Evolutionary conservation across 1,139 yeast genomes (phyloP).

Genomic region (Pichia sp.): DNA sequence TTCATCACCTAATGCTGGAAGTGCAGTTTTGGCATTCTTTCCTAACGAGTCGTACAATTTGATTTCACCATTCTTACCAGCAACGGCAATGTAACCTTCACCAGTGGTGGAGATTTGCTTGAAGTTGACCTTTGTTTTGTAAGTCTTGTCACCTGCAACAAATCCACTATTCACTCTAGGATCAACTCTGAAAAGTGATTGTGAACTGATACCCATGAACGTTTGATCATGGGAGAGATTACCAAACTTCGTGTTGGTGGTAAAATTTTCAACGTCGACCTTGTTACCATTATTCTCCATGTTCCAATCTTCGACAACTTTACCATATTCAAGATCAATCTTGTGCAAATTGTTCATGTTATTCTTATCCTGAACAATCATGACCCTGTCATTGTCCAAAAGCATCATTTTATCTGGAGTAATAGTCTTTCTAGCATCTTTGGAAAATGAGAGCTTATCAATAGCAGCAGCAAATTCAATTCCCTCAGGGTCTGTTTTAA

Average conservation of each 20-base stretch:
- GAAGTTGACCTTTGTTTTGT: constrained; percentile 50
- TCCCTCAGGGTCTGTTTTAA: constrained; percentile 42
- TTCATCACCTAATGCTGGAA: constrained; percentile 78
- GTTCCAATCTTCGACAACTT: constrained; percentile 76
- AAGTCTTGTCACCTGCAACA: constrained; percentile 43
- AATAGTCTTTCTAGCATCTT: constrained; percentile 41
- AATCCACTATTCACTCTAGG: constrained; percentile 60
- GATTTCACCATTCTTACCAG: constrained; percentile 68
- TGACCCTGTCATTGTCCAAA: constrained; percentile 62
- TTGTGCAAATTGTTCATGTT: constrained; percentile 45
- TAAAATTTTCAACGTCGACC: constrained; percentile 48
- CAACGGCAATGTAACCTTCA: constrained; percentile 67
- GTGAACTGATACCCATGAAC: constrained; percentile 59
- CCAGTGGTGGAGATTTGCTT: constrained; percentile 66
- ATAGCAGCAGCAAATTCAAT: constrained; percentile 64
- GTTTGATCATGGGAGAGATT: constrained; percentile 71
- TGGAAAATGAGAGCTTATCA: constrained; percentile 44
- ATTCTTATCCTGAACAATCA: constrained; percentile 54
- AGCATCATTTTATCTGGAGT: constrained; percentile 64
- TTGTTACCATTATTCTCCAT: constrained; percentile 28
- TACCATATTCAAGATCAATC: constrained; percentile 75
- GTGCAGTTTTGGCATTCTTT: constrained; percentile 61
- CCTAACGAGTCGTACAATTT: constrained; percentile 68
- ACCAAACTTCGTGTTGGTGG: constrained; percentile 64
- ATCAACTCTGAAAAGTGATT: constrained; percentile 66